phyloP scores from a whole-genome alignment of 164 flowering plant species.

The Stephania japonica region DNA sequence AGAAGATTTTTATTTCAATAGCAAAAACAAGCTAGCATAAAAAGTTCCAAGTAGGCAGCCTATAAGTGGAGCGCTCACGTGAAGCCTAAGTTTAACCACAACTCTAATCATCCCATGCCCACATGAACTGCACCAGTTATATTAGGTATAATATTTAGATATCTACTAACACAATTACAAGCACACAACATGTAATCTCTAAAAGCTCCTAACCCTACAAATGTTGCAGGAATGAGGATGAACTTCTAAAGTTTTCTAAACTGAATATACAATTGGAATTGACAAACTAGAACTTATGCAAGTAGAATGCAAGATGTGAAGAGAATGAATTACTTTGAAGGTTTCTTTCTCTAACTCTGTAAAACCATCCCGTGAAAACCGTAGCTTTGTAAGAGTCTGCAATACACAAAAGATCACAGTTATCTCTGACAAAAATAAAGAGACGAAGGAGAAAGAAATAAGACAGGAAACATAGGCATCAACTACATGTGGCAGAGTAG shows the following conservation, averaged over 20 bases:
- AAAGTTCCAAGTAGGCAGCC: not conserved
- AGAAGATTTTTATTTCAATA: not conserved
- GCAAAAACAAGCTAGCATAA: not conserved
- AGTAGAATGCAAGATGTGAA: not conserved
- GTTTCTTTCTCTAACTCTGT: constrained; percentile 52
- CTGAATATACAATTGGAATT: not conserved
- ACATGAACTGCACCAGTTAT: no score
- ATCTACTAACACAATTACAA: no score
- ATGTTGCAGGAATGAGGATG: not conserved
- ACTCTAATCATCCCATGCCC: no score
- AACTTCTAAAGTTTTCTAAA: not conserved
- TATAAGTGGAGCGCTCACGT: not conserved
- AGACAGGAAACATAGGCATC: not conserved
- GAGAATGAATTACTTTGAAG: constrained; percentile 46
- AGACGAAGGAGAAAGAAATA: not conserved
- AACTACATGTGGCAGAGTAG: not conserved
- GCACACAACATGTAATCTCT: no score
- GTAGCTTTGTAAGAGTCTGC: constrained; percentile 85
- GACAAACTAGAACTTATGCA: not conserved
- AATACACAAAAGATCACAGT: constrained; percentile 9
- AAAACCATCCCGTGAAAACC: constrained; percentile 67
- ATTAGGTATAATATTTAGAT: not conserved
- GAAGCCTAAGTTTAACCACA: no score
- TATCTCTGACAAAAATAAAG: not conserved
- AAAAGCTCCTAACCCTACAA: not conserved